Evolutionary conservation across 1,139 yeast species (phyloP), one percentile per base, ranked within the genome.

Genomic region (Suhomyces coccinellae): DNA sequence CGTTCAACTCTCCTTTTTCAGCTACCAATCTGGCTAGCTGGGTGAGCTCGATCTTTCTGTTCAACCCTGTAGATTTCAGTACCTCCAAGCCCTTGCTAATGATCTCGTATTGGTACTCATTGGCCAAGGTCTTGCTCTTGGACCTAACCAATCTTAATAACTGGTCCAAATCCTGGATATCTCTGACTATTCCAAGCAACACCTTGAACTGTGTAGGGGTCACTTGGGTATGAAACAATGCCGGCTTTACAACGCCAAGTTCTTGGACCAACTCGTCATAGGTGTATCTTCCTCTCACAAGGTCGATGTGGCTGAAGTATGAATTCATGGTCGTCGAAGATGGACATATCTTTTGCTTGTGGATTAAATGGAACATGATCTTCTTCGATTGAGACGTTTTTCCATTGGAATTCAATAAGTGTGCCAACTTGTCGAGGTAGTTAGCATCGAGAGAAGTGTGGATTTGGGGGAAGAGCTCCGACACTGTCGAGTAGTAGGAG

Each of bases 101-200:
- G 11, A 55, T 36, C 5, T 47, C 47, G 8, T 40, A 30, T 4
- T 56, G 57, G 30, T 49, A 41, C 26, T 54, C 50, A 2, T 40
- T 37, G 8, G 64, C 35, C 10, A 63, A 39, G 9, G 38, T 33
- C 4, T 46, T 41, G 2, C 52, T 50, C 3, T 46, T 43, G 20
- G 39, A 44, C 16, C 35, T 37, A n/a, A 56, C 52, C 32, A 66
- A 55, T 24, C 52, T 55, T 3, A 71, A 31, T 33, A 73, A 61
- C 38, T 69, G 67, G 13, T 65, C 63, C 39, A 73, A 56, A 33
- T 73, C 78, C 34, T 52, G 54, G 1, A 52, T 45, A 36, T 58
- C 58, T 15, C 56, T 51, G 6, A 67, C 58, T 2, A 61, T 54
- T 8, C 52, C 46, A 35, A 71, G 50, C 6, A 73, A 46, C 6